phyloP scores from a whole-genome alignment of 306 rosid genomes.

The Acacia confusa region DNA sequence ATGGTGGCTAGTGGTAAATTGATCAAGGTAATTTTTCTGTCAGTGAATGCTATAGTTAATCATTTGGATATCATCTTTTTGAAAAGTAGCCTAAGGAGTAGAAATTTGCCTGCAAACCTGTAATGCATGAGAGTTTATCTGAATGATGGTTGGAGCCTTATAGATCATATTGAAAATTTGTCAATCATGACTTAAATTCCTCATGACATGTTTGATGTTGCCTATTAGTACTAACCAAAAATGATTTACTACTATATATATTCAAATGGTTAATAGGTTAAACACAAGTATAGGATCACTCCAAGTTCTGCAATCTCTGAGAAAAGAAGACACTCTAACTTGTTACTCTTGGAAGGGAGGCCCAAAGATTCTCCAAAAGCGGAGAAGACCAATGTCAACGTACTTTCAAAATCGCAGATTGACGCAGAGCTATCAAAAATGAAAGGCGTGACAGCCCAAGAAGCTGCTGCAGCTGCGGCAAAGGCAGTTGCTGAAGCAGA shows the following conservation, averaged over 20 bases:
- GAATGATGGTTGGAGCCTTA: constrained; percentile 6
- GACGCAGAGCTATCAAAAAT: constrained; percentile 73
- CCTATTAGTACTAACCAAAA: constrained; percentile 7
- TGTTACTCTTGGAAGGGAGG: constrained; percentile 52
- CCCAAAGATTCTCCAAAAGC: constrained; percentile 54
- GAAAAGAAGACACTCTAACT: constrained; percentile 61
- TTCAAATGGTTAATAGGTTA: constrained; percentile 50
- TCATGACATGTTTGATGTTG: not conserved
- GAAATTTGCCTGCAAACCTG: constrained; percentile 13
- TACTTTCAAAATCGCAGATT: constrained; percentile 66
- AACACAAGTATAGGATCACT: constrained; percentile 74
- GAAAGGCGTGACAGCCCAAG: constrained; percentile 81
- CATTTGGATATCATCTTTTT: constrained; percentile 8
- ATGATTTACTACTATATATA: not conserved
- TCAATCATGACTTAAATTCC: constrained; percentile 3
- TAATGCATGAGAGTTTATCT: not conserved
- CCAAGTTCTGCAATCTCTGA: constrained; percentile 52
- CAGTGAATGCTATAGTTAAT: not conserved
- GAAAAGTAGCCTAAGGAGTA: constrained; percentile 23
- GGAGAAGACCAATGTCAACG: constrained; percentile 51
- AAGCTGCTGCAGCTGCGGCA: constrained; percentile 88
- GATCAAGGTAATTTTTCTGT: constrained; percentile 61
- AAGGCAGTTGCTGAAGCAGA: constrained; percentile 94
- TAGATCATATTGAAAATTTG: constrained; percentile 1
- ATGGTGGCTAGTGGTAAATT: constrained; percentile 75